Evolutionary conservation across 148 eudicot species (phyloP).

Genomic region (Vaccinium darrowii): DNA sequence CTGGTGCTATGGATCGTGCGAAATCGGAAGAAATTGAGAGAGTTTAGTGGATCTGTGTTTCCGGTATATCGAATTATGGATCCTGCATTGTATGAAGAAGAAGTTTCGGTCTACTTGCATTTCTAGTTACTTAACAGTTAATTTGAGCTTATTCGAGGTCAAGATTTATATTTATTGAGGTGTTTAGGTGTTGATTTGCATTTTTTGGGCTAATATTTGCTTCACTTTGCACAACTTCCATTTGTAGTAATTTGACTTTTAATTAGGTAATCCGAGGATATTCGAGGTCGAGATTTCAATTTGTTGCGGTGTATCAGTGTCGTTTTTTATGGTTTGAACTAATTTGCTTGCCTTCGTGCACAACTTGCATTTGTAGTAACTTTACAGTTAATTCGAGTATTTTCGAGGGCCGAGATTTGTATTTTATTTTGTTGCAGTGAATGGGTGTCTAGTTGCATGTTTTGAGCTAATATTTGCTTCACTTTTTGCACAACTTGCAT

Average conservation of each 20-base stretch:
- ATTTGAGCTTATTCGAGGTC: neutral
- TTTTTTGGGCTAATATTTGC: neutral
- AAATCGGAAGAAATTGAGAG: neutral
- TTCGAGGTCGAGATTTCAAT: neutral
- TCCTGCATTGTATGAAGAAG: constrained; percentile 1
- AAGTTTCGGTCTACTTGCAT: neutral
- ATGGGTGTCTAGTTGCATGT: neutral
- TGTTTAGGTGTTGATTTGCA: neutral
- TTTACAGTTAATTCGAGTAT: neutral
- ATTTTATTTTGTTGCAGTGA: neutral
- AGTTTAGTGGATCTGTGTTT: neutral
- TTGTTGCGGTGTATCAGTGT: neutral
- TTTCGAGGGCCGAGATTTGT: neutral
- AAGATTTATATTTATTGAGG: neutral
- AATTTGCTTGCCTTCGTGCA: neutral
- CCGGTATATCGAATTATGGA: neutral
- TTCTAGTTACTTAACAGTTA: neutral
- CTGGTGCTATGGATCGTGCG: neutral
- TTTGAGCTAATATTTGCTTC: neutral
- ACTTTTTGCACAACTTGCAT: neutral
- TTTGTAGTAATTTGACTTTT: constrained; percentile 25
- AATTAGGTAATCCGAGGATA: neutral
- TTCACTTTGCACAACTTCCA: constrained; percentile 9
- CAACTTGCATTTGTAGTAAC: neutral
- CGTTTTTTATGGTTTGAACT: neutral